phyloP scores from a whole-genome alignment of 192 early-diverging fungal genomes.

The Coemansia sp. region DNA sequence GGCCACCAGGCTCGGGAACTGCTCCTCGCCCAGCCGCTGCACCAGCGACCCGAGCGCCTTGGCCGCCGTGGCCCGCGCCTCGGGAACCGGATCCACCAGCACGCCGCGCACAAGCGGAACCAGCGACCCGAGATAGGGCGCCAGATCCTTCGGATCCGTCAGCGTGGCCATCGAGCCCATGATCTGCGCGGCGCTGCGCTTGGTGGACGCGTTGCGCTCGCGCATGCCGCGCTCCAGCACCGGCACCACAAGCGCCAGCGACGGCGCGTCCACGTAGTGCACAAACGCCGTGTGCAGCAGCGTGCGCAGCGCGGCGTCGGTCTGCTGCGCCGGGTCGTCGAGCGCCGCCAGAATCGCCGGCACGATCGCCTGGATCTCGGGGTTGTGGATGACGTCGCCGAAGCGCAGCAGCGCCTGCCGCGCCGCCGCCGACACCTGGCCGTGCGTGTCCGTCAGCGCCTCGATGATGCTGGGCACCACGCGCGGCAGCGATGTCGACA shows the following conservation, averaged over 20 bases:
- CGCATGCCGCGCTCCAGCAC: conserved; percentile 90
- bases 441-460: conserved; percentile 90
- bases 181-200: conserved; percentile 96
- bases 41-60: conserved; percentile 92
- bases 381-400: conserved; percentile 96
- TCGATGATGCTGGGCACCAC: conserved; percentile 91
- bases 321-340: conserved; percentile 85
- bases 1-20: conserved; percentile 88
- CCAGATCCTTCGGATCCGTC: conserved; percentile 87
- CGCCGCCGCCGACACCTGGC: conserved; percentile 85
- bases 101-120: conserved; percentile 90
- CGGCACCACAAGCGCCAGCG: conserved; percentile 91
- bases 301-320: conserved; percentile 76
- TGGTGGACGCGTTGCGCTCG: conserved; percentile 84
- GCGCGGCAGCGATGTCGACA: conserved; percentile 84
- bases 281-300: conserved; percentile 93
- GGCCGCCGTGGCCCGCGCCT: conserved; percentile 89
- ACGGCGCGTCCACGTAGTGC: conserved; percentile 98
- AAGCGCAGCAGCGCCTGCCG: conserved; percentile 82
- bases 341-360: conserved; percentile 84
- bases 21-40: conserved; percentile 86
- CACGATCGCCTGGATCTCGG: conserved; percentile 92
- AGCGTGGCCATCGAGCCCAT: conserved; percentile 97
- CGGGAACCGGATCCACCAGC: conserved; percentile 93
- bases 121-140: conserved; percentile 82